Evolutionary conservation across 202 grass and related monocot genomes (phyloP).

Genomic region (Saccharum hybrid): DNA sequence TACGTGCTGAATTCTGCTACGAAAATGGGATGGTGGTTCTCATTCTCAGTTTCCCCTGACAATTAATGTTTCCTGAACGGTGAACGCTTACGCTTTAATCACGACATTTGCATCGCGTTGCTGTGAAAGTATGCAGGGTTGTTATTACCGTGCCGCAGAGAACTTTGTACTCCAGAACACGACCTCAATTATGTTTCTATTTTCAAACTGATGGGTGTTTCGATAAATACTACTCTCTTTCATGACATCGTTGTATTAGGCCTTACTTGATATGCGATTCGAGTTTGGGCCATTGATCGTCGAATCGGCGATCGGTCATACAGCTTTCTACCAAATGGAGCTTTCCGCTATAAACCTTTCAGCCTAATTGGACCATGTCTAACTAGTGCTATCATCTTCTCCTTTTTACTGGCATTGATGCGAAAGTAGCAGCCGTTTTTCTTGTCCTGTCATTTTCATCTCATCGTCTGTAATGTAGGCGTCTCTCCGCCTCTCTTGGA

Average conservation of each 20-base stretch:
- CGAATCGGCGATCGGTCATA: background rate
- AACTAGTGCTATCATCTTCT: background rate
- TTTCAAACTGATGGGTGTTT: background rate
- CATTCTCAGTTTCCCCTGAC: background rate
- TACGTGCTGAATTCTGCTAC: background rate
- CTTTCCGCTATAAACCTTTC: conserved; percentile 8
- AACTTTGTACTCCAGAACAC: background rate
- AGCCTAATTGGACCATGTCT: background rate
- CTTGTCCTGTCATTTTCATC: background rate
- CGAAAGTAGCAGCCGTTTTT: background rate
- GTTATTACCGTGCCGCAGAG: background rate
- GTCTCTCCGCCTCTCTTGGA: background rate
- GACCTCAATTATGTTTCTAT: background rate
- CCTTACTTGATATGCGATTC: background rate
- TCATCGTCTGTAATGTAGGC: background rate
- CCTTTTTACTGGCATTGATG: conserved; percentile 16
- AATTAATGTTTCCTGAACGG: background rate
- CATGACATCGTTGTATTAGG: background rate
- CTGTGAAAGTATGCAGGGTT: background rate
- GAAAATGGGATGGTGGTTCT: background rate
- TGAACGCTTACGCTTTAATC: background rate
- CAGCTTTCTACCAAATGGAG: conserved; percentile 4
- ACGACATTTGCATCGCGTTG: background rate
- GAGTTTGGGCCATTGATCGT: background rate
- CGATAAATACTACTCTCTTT: background rate